phyloP scores from a whole-genome alignment of 2,329 filamentous ascomycete genomes.

The Calonectria pseudoreteaudii region DNA sequence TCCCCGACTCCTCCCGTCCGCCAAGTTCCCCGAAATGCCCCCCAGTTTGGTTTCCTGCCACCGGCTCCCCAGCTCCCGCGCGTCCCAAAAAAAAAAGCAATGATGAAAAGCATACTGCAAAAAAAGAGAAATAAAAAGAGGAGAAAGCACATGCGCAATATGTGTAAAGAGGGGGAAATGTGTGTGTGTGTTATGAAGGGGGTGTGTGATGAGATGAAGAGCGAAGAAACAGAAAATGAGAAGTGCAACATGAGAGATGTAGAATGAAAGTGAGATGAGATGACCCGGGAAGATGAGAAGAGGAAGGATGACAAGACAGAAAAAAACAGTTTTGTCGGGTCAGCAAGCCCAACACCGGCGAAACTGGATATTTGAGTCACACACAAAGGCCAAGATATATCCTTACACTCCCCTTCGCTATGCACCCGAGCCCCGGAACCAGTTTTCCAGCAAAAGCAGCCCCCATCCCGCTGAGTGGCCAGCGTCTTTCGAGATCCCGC shows the following conservation, averaged over 20 bases:
- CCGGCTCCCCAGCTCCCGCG: slow-evolving; percentile 44
- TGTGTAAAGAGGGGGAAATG: slow-evolving; percentile 24
- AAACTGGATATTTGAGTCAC: slow-evolving; percentile 49
- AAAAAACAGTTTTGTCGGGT: slow-evolving; percentile 41
- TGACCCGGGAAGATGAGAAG: slow-evolving; percentile 24
- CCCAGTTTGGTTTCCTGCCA: slow-evolving; percentile 32
- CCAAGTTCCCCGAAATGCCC: slow-evolving; percentile 28
- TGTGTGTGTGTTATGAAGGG: slow-evolving; percentile 26
- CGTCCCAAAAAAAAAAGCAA: slow-evolving; percentile 35
- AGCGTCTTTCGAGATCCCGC: slow-evolving; percentile 16
- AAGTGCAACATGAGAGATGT: slow-evolving; percentile 24
- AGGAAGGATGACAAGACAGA: slow-evolving; percentile 38
- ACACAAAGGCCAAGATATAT: slow-evolving; percentile 53
- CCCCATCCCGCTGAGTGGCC: slow-evolving; percentile 36
- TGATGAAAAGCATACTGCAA: slow-evolving; percentile 27
- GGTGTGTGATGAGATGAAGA: neutral
- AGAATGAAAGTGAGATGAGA: slow-evolving; percentile 28
- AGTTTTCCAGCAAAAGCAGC: slow-evolving; percentile 57
- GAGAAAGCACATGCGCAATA: slow-evolving; percentile 28
- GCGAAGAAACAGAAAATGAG: neutral
- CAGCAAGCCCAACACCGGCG: slow-evolving; percentile 40
- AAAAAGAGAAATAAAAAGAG: slow-evolving; percentile 30
- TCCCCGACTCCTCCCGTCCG: slow-evolving; percentile 45
- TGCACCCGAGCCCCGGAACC: slow-evolving; percentile 54
- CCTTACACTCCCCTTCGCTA: slow-evolving; percentile 59